phyloP scores from a whole-genome alignment of 202 grass and related monocot species.

The Brachypodium distachyon region DNA sequence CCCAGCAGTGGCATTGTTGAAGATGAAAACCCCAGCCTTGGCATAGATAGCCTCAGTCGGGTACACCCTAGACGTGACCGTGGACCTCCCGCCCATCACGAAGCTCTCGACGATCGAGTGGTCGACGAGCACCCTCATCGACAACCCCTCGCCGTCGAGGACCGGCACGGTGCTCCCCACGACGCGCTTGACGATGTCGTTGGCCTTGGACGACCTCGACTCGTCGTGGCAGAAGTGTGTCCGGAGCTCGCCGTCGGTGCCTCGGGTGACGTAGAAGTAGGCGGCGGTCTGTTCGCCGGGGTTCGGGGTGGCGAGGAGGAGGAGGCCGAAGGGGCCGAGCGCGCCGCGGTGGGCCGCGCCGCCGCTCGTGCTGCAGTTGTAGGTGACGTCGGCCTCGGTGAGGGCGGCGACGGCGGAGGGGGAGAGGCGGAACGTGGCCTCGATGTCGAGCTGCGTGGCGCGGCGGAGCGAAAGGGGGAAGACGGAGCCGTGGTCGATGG shows the following conservation, averaged over 20 bases:
- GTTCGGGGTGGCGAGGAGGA: constrained; percentile 27
- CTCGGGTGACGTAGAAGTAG: constrained; percentile 37
- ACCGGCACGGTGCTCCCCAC: constrained; percentile 42
- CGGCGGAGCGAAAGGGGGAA: background rate
- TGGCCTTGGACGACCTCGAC: constrained; percentile 42
- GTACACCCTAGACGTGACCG: constrained; percentile 49
- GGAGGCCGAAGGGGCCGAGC: constrained; percentile 42
- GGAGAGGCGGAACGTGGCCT: constrained; percentile 30
- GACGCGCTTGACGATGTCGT: constrained; percentile 37
- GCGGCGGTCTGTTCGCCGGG: constrained; percentile 35
- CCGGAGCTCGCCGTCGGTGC: constrained; percentile 9
- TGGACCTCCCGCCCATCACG: constrained; percentile 33
- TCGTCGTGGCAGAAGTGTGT: constrained; percentile 55
- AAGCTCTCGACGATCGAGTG: constrained; percentile 59
- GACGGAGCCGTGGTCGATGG: constrained; percentile 17
- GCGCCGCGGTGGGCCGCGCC: constrained; percentile 25
- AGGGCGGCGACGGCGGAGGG: background rate
- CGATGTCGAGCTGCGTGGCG: constrained; percentile 38
- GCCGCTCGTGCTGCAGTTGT: constrained; percentile 36
- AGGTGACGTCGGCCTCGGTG: constrained; percentile 13
- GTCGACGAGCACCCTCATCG: constrained; percentile 47
- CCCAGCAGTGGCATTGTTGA: constrained; percentile 43
- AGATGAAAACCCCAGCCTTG: constrained; percentile 33
- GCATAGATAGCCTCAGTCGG: constrained; percentile 40
- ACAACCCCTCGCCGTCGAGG: constrained; percentile 33